Evolutionary conservation across 352 stramenopile genomes (phyloP), one percentile per base, ranked within the genome.

Genomic region (Phytophthora pistaciae): DNA sequence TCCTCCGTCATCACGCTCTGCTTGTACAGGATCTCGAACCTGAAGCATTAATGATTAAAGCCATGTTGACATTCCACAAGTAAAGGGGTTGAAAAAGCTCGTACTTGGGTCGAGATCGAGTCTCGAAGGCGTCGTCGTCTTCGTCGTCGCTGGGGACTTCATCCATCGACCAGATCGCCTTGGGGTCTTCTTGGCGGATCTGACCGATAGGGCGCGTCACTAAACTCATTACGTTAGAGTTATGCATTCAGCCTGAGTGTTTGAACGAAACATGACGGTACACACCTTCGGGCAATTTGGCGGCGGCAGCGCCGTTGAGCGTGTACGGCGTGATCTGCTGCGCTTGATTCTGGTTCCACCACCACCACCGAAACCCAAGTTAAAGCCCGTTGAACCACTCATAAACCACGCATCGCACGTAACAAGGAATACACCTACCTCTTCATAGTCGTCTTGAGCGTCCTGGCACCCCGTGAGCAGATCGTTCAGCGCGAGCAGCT

Each of bases 1-100:
- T 94, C 88, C 57, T 96, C 90, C 0, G 88, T 92, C 88, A 93
- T 94, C 40, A 96, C 87, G 36, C 76, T 90, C 72, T 96, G 90
- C 75, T 95, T 94, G 79, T 94, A 95, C 42, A 94, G 64, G 56
- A 96, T 84, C 70, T 94, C 90, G 68, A 91, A 93, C n/a, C 85
- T 92, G 29, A 16, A 53, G 14, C 36, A 11, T 31, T 2, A 71
- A 25, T 64, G 18, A 46, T 14, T 2, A 11, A 7, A 11, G 11
- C 29, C 29, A 36, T 36, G 29, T 8, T 36, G 7, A 11, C 29
- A 10, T 36, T 36, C 29, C 29, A 36, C 29, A 36, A 11, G 29
- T 11, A 3, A 10, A 36, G 29, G 2, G 25, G 13, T 70, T n/a
- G 23, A 20, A 46, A 1, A n/a, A 2, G 18, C n/a, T 57, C 74